Evolutionary conservation across 148 eudicot species (phyloP), one percentile per base, ranked within the genome.

Genomic region (Vaccinium vitisidaea): DNA sequence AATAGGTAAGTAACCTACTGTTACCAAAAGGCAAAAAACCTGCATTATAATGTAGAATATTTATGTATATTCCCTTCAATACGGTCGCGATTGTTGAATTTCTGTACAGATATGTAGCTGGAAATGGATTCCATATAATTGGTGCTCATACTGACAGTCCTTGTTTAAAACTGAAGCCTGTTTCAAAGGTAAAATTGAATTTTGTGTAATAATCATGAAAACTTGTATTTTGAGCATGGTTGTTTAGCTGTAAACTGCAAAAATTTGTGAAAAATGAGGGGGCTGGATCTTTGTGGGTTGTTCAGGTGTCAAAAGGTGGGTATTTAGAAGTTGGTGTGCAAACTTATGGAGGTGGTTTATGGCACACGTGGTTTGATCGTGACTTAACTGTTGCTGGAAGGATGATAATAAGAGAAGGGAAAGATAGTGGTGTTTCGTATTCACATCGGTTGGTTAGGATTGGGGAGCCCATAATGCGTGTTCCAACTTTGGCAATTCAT

Each of bases 81-180:
- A 3, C n/a, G 48, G 61, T 59, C 12, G 83, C 27, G 25, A 49
- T 81, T 83, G 19, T 75, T 59, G 67, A 36, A 49, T 25, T 61
- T 84, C 84, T 79, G 54, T 46, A 63, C 86, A 97, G 99, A 84
- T 97, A 92, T 91, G 95, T 90, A 84, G 96, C 96, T 89, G 99
- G 98, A 75, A 95, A 97, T 87, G 98, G 99, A 79, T 89, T 95
- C 82, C 90, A 92, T 84, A 89, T 95, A 56, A 86, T 97, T 80
- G 99, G 98, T 86, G 99, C 99, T 86, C 98, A 97, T 86, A 97
- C 99, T 1, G 99, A 97, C 83, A 97, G 99, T 87, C 99, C 99
- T 67, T 97, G 99, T 85, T 85, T 97, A 87, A 97, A 95, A 87
- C 67, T 97, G 85, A 97, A 95, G 92, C 99, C 99, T 6, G 88